Conservation (phyloP, 2,329 filamentous ascomycete genomes). For the Phyllosticta paracitricarpa region DNA sequence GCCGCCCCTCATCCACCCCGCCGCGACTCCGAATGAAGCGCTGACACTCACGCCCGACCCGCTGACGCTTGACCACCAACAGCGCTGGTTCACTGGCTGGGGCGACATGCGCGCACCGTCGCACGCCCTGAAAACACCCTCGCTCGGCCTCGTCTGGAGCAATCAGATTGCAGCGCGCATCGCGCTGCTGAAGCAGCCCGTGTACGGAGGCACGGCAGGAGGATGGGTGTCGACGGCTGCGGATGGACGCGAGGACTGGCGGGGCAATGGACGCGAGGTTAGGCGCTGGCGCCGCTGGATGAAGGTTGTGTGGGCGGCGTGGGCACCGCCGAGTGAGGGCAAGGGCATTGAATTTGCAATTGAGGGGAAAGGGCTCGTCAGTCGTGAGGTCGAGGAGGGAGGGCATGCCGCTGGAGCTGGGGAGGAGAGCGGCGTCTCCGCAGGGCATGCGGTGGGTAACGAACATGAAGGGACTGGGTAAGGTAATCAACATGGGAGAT, state of each 20-base stretch:
- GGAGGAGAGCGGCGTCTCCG: neutral
- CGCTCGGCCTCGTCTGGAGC: slow-evolving; percentile 80
- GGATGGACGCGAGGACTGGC: slow-evolving; percentile 28
- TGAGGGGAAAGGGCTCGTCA: slow-evolving; percentile 46
- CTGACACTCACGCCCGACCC: slow-evolving; percentile 38
- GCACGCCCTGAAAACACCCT: slow-evolving; percentile 62
- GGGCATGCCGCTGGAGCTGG: neutral
- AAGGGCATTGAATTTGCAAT: slow-evolving; percentile 66
- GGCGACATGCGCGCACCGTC: slow-evolving; percentile 23
- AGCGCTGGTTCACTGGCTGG: slow-evolving; percentile 94
- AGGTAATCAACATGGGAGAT: neutral
- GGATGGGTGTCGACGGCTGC: slow-evolving; percentile 28
- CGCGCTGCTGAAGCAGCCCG: slow-evolving; percentile 63
- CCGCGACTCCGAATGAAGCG: neutral
- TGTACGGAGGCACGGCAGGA: slow-evolving; percentile 27
- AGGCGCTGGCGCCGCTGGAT: slow-evolving; percentile 63
- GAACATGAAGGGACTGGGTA: neutral
- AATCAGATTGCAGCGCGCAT: slow-evolving; percentile 79
- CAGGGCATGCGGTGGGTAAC: neutral
- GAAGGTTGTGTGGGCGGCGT: slow-evolving; percentile 83
- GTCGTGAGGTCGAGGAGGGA: neutral
- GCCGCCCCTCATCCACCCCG: neutral
- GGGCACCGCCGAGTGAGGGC: slow-evolving; percentile 47
- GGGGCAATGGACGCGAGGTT: slow-evolving; percentile 35
- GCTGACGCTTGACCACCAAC: slow-evolving; percentile 75